Percentiles rank a stretch among this genome's conserved stretches.
Evolutionary conservation across 2,329 filamentous ascomycete species (phyloP).

Genomic region (Incumbomyces lentus): DNA sequence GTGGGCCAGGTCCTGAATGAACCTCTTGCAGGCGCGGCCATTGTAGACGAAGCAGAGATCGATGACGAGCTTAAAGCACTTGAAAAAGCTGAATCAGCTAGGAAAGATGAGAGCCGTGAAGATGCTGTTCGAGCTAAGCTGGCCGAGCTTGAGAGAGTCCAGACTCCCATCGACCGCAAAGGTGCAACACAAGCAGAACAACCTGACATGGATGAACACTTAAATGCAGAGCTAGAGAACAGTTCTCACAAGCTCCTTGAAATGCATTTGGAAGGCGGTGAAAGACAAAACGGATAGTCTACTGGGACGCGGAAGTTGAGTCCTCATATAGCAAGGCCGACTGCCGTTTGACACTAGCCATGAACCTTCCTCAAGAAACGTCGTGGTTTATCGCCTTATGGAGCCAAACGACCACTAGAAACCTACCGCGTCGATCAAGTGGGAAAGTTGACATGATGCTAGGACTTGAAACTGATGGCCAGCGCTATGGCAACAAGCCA

Average conservation of each 20-base stretch:
- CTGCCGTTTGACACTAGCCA: too few species aligned
- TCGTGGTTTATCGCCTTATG: too few species aligned
- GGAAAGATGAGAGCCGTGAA: conserved; percentile 41
- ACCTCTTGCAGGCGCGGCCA: conserved; percentile 31
- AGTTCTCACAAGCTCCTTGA: conserved; percentile 16
- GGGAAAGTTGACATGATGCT: too few species aligned
- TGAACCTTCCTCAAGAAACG: too few species aligned
- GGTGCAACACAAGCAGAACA: neutral
- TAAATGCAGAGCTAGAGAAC: conserved; percentile 13
- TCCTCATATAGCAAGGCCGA: too few species aligned
- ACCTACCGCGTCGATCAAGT: too few species aligned
- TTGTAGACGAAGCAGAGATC: conserved; percentile 72
- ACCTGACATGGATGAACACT: neutral
- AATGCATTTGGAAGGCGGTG: conserved; percentile 9
- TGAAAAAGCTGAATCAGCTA: conserved; percentile 49
- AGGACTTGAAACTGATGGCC: too few species aligned
- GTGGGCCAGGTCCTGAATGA: conserved; percentile 68
- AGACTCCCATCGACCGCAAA: conserved; percentile 32
- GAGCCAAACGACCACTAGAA: too few species aligned
- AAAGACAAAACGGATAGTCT: too few species aligned
- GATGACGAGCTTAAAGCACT: conserved; percentile 78
- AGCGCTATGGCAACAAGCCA: too few species aligned
- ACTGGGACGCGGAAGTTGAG: too few species aligned
- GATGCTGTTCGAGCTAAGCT: conserved; percentile 39
- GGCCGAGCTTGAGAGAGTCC: conserved; percentile 36